phyloP scores from a whole-genome alignment of 495 filamentous ascomycete genomes.

The Aspergillus cristatus region DNA sequence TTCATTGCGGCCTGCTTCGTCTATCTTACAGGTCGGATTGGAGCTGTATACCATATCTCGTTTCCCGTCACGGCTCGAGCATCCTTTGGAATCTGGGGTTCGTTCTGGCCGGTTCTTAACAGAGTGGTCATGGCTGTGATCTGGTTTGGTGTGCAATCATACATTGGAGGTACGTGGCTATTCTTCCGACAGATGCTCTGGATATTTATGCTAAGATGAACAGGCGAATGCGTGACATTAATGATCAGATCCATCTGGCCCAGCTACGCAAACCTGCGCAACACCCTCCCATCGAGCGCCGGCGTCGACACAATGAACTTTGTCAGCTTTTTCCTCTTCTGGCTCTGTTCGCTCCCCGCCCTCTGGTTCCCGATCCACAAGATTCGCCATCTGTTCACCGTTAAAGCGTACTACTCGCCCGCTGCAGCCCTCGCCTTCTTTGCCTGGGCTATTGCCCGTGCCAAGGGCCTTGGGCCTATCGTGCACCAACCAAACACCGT shows the following conservation, averaged over 20 bases:
- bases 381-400: slow-evolving; percentile 78
- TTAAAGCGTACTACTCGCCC: slow-evolving; percentile 81
- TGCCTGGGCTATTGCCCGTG: slow-evolving; percentile 79
- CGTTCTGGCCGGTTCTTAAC: slow-evolving; percentile 86
- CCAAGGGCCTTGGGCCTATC: slow-evolving; percentile 79
- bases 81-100: slow-evolving; percentile 81
- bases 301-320: slow-evolving; percentile 72
- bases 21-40: slow-evolving; percentile 71
- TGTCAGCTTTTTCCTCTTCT: slow-evolving; percentile 77
- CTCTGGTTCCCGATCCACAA: slow-evolving; percentile 63
- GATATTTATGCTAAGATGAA: slow-evolving; percentile 1
- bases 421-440: slow-evolving; percentile 79
- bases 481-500: slow-evolving; percentile 57
- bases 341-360: slow-evolving; percentile 68
- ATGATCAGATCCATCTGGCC: slow-evolving; percentile 83
- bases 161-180: slow-evolving; percentile 63
- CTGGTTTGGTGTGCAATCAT: slow-evolving; percentile 74
- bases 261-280: slow-evolving; percentile 53
- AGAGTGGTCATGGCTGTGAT: slow-evolving; percentile 75
- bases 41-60: slow-evolving; percentile 81
- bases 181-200: background rate
- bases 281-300: slow-evolving; percentile 52
- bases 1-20: slow-evolving; percentile 67
- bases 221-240: slow-evolving; percentile 63
- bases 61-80: slow-evolving; percentile 72